phyloP scores from a whole-genome alignment of 208 protist species.

The Trypanosoma rangeli region DNA sequence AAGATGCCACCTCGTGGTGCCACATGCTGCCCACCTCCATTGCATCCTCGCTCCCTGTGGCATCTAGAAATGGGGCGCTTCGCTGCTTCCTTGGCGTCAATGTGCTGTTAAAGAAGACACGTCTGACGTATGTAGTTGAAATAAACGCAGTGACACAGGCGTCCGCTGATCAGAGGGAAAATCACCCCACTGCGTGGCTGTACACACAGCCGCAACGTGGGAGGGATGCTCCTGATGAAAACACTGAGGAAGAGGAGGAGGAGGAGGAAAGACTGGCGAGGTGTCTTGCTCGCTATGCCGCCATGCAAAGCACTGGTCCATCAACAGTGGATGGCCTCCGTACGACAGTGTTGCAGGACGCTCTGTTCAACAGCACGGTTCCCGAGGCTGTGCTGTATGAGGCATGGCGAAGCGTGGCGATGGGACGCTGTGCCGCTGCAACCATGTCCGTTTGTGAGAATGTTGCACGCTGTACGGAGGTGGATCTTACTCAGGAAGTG shows the following conservation, averaged over 20 bases:
- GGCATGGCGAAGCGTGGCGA: conserved; percentile 20
- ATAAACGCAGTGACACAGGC: background rate
- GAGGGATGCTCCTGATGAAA: background rate
- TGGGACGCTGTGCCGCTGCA: background rate
- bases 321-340: background rate
- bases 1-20: conserved; percentile 21
- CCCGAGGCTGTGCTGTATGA: conserved; percentile 12
- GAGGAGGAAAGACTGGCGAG: conserved; percentile 8
- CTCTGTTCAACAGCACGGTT: background rate
- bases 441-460: conserved; percentile 5
- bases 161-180: background rate
- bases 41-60: conserved; percentile 6
- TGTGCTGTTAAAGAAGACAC: conserved; percentile 25
- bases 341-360: background rate
- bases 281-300: conserved; percentile 15
- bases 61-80: background rate
- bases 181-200: conserved; percentile 1
- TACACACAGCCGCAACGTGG: conserved; percentile 6
- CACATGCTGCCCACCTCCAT: conserved; percentile 22
- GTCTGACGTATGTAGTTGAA: conserved; percentile 27
- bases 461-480: background rate
- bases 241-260: background rate
- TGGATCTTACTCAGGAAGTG: background rate
- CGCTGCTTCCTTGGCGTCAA: conserved; percentile 32
- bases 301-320: background rate